Evolutionary conservation across 192 early-diverging fungal genomes (phyloP).

Genomic region (Entomortierella parvispora): DNA sequence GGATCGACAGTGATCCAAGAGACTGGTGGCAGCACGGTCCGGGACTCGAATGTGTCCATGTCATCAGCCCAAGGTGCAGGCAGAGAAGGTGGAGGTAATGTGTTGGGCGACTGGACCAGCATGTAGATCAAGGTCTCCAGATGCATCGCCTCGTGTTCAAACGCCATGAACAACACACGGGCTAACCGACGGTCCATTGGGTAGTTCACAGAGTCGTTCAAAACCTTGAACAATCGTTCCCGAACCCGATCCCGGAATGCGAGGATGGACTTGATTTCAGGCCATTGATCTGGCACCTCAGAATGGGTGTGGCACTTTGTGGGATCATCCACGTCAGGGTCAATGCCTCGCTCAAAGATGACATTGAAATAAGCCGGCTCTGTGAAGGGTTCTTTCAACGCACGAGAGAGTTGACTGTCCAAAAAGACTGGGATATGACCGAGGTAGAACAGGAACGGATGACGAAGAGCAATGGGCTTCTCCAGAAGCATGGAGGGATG

Average conservation of each 20-base stretch:
- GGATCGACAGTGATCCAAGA: constrained; percentile 30
- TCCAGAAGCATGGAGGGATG: constrained; percentile 60
- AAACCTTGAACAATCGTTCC: constrained; percentile 57
- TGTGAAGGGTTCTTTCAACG: constrained; percentile 59
- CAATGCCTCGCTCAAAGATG: constrained; percentile 96
- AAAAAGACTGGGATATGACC: constrained; percentile 85
- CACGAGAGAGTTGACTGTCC: constrained; percentile 67
- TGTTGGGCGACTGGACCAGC: constrained; percentile 75
- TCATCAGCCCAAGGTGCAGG: constrained; percentile 32
- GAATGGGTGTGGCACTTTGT: constrained; percentile 84
- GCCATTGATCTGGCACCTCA: constrained; percentile 75
- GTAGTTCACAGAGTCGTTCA: constrained; percentile 46
- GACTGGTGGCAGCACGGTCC: constrained; percentile 10
- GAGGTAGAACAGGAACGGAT: constrained; percentile 91
- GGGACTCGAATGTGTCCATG: constrained; percentile 1
- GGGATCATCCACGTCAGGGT: constrained; percentile 85
- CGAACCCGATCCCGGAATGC: constrained; percentile 75
- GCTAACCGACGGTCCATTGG: constrained; percentile 52
- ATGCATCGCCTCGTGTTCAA: constrained; percentile 96
- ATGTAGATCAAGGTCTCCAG: constrained; percentile 93
- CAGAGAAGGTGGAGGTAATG: constrained; percentile 58
- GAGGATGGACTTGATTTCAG: constrained; percentile 69
- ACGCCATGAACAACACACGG: constrained; percentile 84
- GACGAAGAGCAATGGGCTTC: constrained; percentile 84
- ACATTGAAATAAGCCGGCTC: constrained; percentile 71